These are phyloP conservation scores for Hanseniaspora mollemarum DNA, from an alignment of 805 yeast species.

Conservation along the genomic window DNA sequence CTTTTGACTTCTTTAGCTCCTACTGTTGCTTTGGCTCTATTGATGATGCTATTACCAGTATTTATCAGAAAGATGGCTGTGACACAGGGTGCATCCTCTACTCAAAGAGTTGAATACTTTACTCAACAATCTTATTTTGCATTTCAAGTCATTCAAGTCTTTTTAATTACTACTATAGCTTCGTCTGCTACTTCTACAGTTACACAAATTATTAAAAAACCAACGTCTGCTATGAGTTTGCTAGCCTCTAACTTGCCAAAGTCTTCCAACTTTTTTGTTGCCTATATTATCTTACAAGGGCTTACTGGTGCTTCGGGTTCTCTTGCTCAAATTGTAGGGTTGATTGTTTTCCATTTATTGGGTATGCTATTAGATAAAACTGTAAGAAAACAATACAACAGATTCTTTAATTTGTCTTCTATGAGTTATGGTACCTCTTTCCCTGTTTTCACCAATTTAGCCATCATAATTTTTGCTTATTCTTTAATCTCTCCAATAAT, in stretches of 20 bases:
- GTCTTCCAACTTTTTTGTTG: constrained; percentile 60
- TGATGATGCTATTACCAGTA: constrained; percentile 57
- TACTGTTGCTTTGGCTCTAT: constrained; percentile 49
- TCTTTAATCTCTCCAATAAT: constrained; percentile 74
- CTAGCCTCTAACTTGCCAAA: constrained; percentile 61
- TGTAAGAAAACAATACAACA: constrained; percentile 52
- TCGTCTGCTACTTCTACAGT: constrained; percentile 63
- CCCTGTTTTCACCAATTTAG: constrained; percentile 64
- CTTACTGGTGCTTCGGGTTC: constrained; percentile 54
- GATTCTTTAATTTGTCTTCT: constrained; percentile 44
- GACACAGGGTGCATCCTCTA: constrained; percentile 46
- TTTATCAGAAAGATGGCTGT: constrained; percentile 54
- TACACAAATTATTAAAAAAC: constrained; percentile 48
- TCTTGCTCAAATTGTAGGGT: constrained; percentile 48
- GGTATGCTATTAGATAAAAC: constrained; percentile 50
- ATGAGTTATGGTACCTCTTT: constrained; percentile 64
- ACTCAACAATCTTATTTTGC: constrained; percentile 61
- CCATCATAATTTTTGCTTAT: constrained; percentile 56
- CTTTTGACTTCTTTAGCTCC: constrained; percentile 59
- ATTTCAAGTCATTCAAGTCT: constrained; percentile 60
- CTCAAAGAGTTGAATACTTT: constrained; percentile 47
- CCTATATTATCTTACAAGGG: constrained; percentile 60
- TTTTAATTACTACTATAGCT: constrained; percentile 56
- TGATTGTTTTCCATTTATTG: constrained; percentile 48
- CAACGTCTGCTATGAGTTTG: constrained; percentile 45